phyloP scores from a whole-genome alignment of 345 rosid genomes.

The sweet orange (Citrus sinensis) region DVS_A1.0 CM039166.1:25827001-25827500 shows the following conservation, averaged over 20 bases:
- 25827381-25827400: conserved; percentile 74
- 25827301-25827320: conserved; percentile 76
- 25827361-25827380: conserved; percentile 71
- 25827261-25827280: neutral
- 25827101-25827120: conserved; percentile 73
- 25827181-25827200: conserved; percentile 82
- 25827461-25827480: conserved; percentile 1
- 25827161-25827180: conserved; percentile 80
- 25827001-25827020: conserved; percentile 71
- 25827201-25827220: conserved; percentile 81
- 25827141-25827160: conserved; percentile 69
- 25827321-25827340: conserved; percentile 73
- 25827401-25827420: too few species aligned
- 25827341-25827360: conserved; percentile 92
- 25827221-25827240: conserved; percentile 30
- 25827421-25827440: neutral
- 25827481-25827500: conserved; percentile 96
- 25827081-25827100: conserved; percentile 76
- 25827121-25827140: conserved; percentile 71
- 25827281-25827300: neutral
- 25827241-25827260: neutral
- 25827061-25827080: conserved; percentile 80
- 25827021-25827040: conserved; percentile 80
- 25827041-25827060: conserved; percentile 93
- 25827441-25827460: neutral